Evolutionary conservation across 306 rosid genomes (phyloP).

Genomic region (Cicer arietinum): DNA sequence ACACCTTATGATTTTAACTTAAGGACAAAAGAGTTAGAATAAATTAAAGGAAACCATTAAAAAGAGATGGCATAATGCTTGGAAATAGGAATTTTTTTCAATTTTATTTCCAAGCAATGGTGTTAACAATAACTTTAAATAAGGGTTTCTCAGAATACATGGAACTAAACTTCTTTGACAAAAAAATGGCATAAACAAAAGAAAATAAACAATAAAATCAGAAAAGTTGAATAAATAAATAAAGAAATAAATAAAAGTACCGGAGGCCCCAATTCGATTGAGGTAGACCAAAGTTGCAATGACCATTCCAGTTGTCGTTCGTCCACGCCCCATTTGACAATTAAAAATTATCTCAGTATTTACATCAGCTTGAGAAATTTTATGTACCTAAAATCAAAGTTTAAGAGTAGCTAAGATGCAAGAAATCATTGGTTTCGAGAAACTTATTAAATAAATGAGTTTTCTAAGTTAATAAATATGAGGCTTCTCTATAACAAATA

Average conservation of each 20-base stretch:
- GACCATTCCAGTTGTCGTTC: slow-evolving; percentile 97
- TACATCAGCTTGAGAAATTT: slow-evolving; percentile 77
- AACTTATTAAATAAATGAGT: background rate
- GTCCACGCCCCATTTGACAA: slow-evolving; percentile 98
- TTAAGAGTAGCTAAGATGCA: slow-evolving; percentile 42
- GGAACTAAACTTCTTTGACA: background rate
- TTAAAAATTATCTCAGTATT: slow-evolving; percentile 81
- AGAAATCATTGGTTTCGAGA: slow-evolving; percentile 22
- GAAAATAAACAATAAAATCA: slow-evolving; percentile 33
- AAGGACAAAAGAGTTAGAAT: slow-evolving; percentile 10
- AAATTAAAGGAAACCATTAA: slow-evolving; percentile 12
- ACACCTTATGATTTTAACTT: slow-evolving; percentile 12
- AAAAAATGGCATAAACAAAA: slow-evolving; percentile 5
- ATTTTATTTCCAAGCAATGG: background rate
- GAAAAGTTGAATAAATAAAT: slow-evolving; percentile 26
- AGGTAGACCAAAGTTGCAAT: slow-evolving; percentile 86
- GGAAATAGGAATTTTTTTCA: background rate
- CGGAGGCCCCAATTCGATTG: slow-evolving; percentile 83
- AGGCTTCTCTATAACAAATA: slow-evolving; percentile 18
- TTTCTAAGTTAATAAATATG: slow-evolving; percentile 19
- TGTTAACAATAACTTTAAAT: background rate
- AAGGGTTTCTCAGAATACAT: slow-evolving; percentile 8
- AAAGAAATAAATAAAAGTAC: slow-evolving; percentile 46
- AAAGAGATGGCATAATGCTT: slow-evolving; percentile 19
- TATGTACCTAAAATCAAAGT: slow-evolving; percentile 70